phyloP scores from a whole-genome alignment of 257 asterid genomes.

The Linderniella brevidens region DNA sequence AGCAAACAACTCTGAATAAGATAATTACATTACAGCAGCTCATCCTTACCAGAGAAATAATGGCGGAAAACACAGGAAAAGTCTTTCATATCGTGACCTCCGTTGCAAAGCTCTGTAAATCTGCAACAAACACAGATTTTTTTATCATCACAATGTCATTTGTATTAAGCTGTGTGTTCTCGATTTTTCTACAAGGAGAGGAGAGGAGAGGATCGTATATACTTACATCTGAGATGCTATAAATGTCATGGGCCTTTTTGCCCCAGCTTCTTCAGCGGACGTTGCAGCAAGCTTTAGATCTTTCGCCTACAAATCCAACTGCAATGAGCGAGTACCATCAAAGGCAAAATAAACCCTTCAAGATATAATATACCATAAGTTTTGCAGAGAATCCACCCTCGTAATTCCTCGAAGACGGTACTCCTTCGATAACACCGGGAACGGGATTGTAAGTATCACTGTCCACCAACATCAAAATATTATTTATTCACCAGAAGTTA shows the following conservation, averaged over 20 bases:
- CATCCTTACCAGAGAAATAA: slow-evolving; percentile 63
- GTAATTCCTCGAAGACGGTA: slow-evolving; percentile 78
- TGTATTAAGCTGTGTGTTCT: neutral
- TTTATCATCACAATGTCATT: neutral
- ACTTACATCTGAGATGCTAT: slow-evolving; percentile 63
- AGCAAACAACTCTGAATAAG: too few relatives aligned
- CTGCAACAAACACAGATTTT: slow-evolving; percentile 17
- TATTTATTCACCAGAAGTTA: neutral
- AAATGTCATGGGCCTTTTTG: slow-evolving; percentile 39
- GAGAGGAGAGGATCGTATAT: neutral
- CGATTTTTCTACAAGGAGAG: too few relatives aligned
- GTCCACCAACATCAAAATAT: slow-evolving; percentile 5
- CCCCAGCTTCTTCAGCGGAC: slow-evolving; percentile 51
- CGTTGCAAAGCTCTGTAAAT: slow-evolving; percentile 49
- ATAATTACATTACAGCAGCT: too few relatives aligned
- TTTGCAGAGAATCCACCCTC: slow-evolving; percentile 82
- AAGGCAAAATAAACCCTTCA: neutral
- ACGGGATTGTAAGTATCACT: slow-evolving; percentile 92
- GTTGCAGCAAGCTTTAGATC: slow-evolving; percentile 61
- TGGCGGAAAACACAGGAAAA: slow-evolving; percentile 82
- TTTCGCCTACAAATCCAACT: slow-evolving; percentile 40
- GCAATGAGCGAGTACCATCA: neutral
- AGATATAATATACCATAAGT: slow-evolving; percentile 52
- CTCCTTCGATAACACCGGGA: slow-evolving; percentile 95
- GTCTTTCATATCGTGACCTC: slow-evolving; percentile 47